phyloP scores from a whole-genome alignment of 345 rosid species.

The Aquilaria sinensis region DNA sequence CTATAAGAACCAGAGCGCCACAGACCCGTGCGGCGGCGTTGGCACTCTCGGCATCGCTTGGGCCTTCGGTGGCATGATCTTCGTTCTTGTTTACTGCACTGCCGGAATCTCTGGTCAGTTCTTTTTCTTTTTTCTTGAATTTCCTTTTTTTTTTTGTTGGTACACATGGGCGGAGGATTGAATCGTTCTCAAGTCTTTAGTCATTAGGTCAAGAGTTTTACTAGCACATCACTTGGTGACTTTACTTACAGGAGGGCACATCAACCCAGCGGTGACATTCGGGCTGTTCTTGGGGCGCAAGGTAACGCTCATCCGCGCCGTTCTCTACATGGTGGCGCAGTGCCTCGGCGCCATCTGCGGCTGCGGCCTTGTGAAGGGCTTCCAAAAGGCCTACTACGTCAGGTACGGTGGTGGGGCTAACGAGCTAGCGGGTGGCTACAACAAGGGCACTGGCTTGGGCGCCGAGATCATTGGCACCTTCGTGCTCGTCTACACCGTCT shows the following conservation, averaged over 20 bases:
- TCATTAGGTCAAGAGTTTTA: no score
- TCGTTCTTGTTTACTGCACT: conserved; percentile 88
- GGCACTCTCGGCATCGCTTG: conserved; percentile 90
- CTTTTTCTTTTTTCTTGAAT: no score
- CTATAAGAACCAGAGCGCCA: conserved; percentile 52
- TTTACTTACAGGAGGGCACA: conserved; percentile 46
- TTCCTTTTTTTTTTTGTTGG: neutral
- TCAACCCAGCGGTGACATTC: conserved; percentile 61
- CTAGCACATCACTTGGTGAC: neutral
- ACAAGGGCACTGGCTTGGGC: conserved; percentile 57
- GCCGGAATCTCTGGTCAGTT: conserved; percentile 80
- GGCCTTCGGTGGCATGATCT: conserved; percentile 98
- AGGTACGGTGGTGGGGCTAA: conserved; percentile 63
- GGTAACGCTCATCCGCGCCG: conserved; percentile 44
- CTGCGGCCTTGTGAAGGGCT: conserved; percentile 53
- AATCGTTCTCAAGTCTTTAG: no score
- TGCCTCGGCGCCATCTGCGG: conserved; percentile 70
- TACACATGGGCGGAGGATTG: no score
- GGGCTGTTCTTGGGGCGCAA: conserved; percentile 53
- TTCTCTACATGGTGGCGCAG: conserved; percentile 59
- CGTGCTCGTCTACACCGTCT: conserved; percentile 75
- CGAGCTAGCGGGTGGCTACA: conserved; percentile 35
- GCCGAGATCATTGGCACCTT: conserved; percentile 79
- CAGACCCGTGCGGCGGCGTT: conserved; percentile 52
- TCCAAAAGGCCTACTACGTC: conserved; percentile 54